These are phyloP conservation scores for Gaultheria prostrata DNA, from an alignment of 148 eudicot species.

Conservation along the genomic window DNA sequence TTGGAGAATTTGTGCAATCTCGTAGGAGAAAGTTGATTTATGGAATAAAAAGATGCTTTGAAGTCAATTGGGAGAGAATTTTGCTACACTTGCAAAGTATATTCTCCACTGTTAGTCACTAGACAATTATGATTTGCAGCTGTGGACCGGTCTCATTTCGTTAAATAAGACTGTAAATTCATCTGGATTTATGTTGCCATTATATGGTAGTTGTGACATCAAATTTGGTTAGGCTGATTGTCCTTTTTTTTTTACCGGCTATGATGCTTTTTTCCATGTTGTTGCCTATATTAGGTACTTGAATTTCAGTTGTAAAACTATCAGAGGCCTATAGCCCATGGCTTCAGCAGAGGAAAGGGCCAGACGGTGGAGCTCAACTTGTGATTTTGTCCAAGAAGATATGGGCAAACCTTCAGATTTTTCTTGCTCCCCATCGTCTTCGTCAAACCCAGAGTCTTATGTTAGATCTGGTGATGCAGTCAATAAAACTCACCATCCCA, in stretches of 20 bases:
- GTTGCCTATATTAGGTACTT: background rate
- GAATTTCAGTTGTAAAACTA: background rate
- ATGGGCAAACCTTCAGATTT: background rate
- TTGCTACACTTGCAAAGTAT: background rate
- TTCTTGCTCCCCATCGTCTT: slow-evolving; percentile 14
- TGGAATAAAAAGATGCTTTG: slow-evolving; percentile 7
- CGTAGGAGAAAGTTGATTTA: background rate
- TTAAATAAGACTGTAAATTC: background rate
- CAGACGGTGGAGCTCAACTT: background rate
- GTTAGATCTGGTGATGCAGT: slow-evolving; percentile 14
- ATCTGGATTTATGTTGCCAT: background rate
- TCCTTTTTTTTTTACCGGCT: background rate
- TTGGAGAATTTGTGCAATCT: background rate
- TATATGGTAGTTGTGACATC: background rate
- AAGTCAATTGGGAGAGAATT: background rate
- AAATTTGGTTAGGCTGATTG: background rate
- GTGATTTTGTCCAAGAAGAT: slow-evolving; percentile 12
- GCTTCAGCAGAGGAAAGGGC: slow-evolving; percentile 14
- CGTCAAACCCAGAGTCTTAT: slow-evolving; percentile 20
- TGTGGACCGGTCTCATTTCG: no score
- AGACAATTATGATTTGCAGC: background rate
- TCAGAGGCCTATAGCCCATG: slow-evolving; percentile 8
- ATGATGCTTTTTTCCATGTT: background rate
- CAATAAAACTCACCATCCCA: slow-evolving; percentile 9
- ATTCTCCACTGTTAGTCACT: background rate